Evolutionary conservation across 2,329 filamentous ascomycete species (phyloP).

Genomic region (Akanthomyces uredinophilus): DNA sequence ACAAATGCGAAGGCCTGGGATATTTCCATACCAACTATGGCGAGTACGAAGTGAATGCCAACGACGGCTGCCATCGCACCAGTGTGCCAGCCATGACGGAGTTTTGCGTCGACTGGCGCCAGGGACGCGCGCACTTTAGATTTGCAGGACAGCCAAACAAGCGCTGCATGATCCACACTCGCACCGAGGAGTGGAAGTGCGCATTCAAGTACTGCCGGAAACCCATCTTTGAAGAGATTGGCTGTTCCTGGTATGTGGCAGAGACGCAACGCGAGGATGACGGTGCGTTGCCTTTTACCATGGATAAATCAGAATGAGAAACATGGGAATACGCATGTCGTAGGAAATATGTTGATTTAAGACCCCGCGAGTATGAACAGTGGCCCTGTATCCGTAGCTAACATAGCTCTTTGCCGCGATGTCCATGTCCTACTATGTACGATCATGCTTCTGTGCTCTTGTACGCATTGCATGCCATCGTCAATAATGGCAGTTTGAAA

Average conservation of each 20-base stretch:
- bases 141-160: constrained; percentile 13
- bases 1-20: constrained; percentile 8
- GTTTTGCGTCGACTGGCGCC: constrained; percentile 15
- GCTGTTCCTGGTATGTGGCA: background rate
- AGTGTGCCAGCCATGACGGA: constrained; percentile 13
- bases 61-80: constrained; percentile 14
- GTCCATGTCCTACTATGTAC: too few relatives aligned
- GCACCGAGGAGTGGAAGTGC: background rate
- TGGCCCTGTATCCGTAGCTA: too few relatives aligned
- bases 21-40: constrained; percentile 24
- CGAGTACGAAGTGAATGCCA: constrained; percentile 12
- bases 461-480: too few relatives aligned
- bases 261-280: constrained; percentile 8
- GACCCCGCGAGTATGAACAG: too few relatives aligned
- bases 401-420: too few relatives aligned
- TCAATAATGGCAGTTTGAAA: too few relatives aligned
- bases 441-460: too few relatives aligned
- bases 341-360: background rate
- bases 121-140: constrained; percentile 11
- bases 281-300: background rate
- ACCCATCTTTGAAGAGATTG: background rate
- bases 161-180: constrained; percentile 8
- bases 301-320: background rate
- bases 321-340: background rate
- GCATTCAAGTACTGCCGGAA: background rate